phyloP scores from a whole-genome alignment of 2,329 filamentous ascomycete genomes.

The Purpureocillium takamizusanense region DNA sequence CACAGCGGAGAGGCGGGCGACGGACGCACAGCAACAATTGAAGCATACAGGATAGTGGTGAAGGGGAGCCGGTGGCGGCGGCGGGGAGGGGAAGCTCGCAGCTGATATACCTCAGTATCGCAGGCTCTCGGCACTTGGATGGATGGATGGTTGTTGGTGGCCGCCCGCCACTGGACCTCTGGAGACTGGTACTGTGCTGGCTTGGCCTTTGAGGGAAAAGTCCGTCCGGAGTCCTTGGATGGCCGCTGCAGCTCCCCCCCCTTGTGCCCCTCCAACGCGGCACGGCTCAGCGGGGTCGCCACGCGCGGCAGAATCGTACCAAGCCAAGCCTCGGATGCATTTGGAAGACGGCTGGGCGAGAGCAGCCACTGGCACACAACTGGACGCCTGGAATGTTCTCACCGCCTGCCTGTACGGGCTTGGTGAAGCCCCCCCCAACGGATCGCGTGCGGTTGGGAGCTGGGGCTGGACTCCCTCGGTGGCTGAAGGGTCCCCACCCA shows the following conservation, averaged over 20 bases:
- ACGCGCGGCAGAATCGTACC: background rate
- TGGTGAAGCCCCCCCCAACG: slow-evolving; percentile 8
- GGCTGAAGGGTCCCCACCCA: too few species aligned
- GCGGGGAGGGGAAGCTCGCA: background rate
- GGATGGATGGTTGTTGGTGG: too few species aligned
- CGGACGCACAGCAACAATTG: background rate
- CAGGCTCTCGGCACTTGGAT: too few species aligned
- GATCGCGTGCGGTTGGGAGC: slow-evolving; percentile 2
- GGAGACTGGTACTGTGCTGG: too few species aligned
- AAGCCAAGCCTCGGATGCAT: too few species aligned
- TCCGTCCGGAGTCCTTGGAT: slow-evolving; percentile 1
- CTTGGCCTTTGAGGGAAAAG: too few species aligned
- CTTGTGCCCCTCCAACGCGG: too few species aligned
- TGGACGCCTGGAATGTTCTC: background rate
- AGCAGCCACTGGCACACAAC: background rate
- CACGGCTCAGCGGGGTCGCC: too few species aligned
- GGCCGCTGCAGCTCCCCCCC: too few species aligned
- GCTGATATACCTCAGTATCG: slow-evolving; percentile 3
- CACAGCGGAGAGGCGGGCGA: background rate
- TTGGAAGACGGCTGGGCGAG: too few species aligned
- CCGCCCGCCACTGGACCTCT: too few species aligned
- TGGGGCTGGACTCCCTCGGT: too few species aligned
- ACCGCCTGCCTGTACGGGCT: slow-evolving; percentile 11
- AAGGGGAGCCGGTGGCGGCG: background rate
- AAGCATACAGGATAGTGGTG: slow-evolving; percentile 2